Evolutionary conservation across 164 flowering plant genomes (phyloP), one percentile per base, ranked within the genome.

Genomic region (Tetrastigma voinierianum): DNA sequence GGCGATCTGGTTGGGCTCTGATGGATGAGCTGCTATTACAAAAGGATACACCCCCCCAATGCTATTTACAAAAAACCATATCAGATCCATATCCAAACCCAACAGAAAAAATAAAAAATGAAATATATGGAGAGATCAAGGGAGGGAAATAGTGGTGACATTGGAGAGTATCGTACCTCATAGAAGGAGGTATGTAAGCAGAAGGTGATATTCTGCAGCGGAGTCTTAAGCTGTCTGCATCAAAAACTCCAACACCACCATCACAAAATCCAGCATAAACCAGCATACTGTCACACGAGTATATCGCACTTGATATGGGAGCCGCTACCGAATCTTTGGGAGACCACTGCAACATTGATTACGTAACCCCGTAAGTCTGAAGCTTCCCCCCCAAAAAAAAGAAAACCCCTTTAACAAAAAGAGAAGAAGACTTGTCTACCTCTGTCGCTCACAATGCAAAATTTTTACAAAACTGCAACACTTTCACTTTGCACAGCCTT

Each of bases 1-100:
- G 0, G 91, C 91, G 47, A 89, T 72, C 74, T 89, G 94, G 61
- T 84, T 84, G 8, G 91, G 78, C 54, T 89, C 94, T 1, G 81
- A 72, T 32, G 94, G 94, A 66, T 89, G 91, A 23, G 90, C 86
- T 1, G 91, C 88, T 24, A 89, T 79, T 16, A 87, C 90, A 54
- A 72, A 40, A n/a, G 94, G 91, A 62, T 74, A 80, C 12, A 69
- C 81, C 18, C 32, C 70, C 51, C 67, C n/a, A n/a, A n/a, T n/a
- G n/a, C n/a, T n/a, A n/a, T n/a, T n/a, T n/a, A n/a, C n/a, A n/a
- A n/a, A n/a, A n/a, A n/a, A n/a, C n/a, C n/a, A n/a, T n/a, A n/a
- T n/a, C n/a, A n/a, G n/a, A n/a, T n/a, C n/a, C n/a, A n/a, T n/a
- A n/a, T n/a, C n/a, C n/a, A n/a, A n/a, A n/a, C n/a, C n/a, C n/a